Conservation (phyloP, 1,284 basidiomycete species). For the Meira miltonrushii region DNA sequence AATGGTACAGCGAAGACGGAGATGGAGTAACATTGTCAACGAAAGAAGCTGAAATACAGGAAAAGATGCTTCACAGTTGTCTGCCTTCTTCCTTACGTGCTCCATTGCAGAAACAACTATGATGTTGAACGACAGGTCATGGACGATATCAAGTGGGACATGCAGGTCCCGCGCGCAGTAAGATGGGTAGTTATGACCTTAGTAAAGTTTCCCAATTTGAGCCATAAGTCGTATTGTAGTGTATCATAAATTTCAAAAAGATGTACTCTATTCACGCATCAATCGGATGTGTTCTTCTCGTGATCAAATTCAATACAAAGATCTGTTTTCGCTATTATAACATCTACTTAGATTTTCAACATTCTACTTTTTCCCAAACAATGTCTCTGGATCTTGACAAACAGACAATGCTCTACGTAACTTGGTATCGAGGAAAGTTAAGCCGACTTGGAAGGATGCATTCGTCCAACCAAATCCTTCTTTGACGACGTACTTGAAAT, state of each 20-base stretch:
- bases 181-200: not conserved
- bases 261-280: no score
- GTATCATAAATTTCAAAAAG: no score
- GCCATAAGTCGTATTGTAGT: no score
- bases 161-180: constrained; percentile 3
- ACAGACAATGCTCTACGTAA: constrained; percentile 91
- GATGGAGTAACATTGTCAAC: constrained; percentile 4
- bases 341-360: not conserved
- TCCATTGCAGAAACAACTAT: constrained; percentile 6
- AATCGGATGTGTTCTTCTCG: no score
- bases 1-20: constrained; percentile 7
- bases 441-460: constrained; percentile 70
- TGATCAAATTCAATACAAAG: no score
- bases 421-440: constrained; percentile 86
- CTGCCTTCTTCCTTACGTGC: constrained; percentile 6
- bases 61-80: constrained; percentile 9
- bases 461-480: constrained; percentile 82
- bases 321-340: no score
- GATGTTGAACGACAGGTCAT: constrained; percentile 3
- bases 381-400: constrained; percentile 73
- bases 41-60: constrained; percentile 12
- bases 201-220: no score
- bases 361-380: constrained; percentile 3
- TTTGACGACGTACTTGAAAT: constrained; percentile 79
- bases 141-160: constrained; percentile 8